phyloP scores from a whole-genome alignment of 1,284 basidiomycete species.

The Vanrija sp. region DNA sequence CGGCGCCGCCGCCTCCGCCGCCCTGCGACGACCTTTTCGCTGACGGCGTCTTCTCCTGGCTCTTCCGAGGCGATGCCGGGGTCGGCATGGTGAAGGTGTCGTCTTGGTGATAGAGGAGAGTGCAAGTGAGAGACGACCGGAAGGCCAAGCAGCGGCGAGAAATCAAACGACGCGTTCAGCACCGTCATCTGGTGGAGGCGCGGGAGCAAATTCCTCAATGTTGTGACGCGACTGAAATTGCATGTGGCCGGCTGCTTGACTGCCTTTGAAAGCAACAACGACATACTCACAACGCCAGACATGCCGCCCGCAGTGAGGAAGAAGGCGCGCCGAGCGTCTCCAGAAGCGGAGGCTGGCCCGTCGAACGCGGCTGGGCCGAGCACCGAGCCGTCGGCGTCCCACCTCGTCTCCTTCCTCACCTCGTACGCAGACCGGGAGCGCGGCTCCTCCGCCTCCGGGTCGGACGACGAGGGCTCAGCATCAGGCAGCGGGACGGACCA shows the following conservation, averaged over 20 bases:
- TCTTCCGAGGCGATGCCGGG: constrained; percentile 11
- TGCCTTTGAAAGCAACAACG: background rate
- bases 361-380: background rate
- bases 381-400: constrained; percentile 13
- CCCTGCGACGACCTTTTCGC: constrained; percentile 3
- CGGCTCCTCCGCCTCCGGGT: constrained; percentile 14
- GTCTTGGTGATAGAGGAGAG: background rate
- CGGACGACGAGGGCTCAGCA: constrained; percentile 24
- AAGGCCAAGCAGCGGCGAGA: background rate
- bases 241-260: background rate
- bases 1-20: constrained; percentile 12
- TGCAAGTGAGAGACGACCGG: background rate
- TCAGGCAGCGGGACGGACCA: constrained; percentile 23
- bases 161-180: constrained; percentile 8
- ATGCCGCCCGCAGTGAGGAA: constrained; percentile 1
- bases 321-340: constrained; percentile 6
- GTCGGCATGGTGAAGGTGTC: constrained; percentile 8
- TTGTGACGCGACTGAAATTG: background rate
- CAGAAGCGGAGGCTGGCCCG: background rate
- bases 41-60: constrained; percentile 10
- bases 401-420: constrained; percentile 44
- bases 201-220: constrained; percentile 4
- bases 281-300: background rate
- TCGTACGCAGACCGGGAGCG: constrained; percentile 28
- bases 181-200: constrained; percentile 15